Evolutionary conservation across 2,329 filamentous ascomycete genomes (phyloP).

Genomic region (Colletotrichum liriopes): DNA sequence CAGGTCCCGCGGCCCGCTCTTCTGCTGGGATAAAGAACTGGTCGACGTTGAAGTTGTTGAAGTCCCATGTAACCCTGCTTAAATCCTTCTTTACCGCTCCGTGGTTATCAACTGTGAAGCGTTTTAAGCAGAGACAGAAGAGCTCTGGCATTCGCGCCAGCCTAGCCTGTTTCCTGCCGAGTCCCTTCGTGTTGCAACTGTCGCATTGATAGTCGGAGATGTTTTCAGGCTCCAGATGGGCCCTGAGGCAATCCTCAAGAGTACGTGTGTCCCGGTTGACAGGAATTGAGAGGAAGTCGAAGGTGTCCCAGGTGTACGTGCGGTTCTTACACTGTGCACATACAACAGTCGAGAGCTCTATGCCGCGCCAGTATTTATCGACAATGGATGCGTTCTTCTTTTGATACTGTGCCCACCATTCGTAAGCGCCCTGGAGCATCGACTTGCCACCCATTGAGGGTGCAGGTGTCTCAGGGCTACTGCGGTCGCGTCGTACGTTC

Average conservation of each 20-base stretch:
- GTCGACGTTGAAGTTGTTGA: conserved; percentile 75
- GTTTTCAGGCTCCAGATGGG: conserved; percentile 78
- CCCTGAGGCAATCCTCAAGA: conserved; percentile 76
- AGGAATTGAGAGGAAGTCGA: conserved; percentile 69
- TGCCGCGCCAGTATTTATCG: conserved; percentile 83
- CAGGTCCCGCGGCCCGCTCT: conserved; percentile 48
- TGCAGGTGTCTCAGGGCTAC: conserved; percentile 36
- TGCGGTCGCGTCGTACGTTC: conserved; percentile 67
- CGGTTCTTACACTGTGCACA: conserved; percentile 73
- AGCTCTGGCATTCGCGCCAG: conserved; percentile 86
- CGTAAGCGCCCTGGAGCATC: conserved; percentile 71
- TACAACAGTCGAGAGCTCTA: conserved; percentile 80
- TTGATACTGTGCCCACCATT: conserved; percentile 82
- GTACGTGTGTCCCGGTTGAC: conserved; percentile 54
- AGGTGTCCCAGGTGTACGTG: conserved; percentile 60
- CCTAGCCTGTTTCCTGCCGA: conserved; percentile 79
- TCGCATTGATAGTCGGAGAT: conserved; percentile 82
- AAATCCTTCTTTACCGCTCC: conserved; percentile 72
- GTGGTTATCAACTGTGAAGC: conserved; percentile 51
- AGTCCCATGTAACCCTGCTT: conserved; percentile 82
- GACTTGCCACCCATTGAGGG: conserved; percentile 53
- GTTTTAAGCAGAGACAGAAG: conserved; percentile 84
- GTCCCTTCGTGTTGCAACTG: conserved; percentile 77
- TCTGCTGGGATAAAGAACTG: conserved; percentile 59
- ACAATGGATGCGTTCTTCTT: conserved; percentile 82